Conservation (phyloP, 495 filamentous ascomycete genomes). For the Astrothelium macrocarpum region DNA sequence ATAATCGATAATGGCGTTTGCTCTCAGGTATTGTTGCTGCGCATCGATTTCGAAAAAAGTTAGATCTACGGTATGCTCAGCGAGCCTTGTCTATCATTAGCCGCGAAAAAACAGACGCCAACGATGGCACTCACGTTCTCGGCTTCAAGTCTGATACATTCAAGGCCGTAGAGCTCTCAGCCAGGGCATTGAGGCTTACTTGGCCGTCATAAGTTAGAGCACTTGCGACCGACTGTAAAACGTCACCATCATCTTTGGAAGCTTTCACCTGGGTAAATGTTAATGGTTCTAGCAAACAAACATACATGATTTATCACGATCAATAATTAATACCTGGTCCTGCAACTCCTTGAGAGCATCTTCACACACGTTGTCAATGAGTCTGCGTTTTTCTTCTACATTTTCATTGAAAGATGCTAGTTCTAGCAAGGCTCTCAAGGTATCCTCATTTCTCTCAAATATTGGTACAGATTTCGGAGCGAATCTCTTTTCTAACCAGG, state of each 20-base stretch:
- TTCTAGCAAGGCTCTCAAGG: slow-evolving; percentile 63
- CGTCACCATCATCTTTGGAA: slow-evolving; percentile 12
- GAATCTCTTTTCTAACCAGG: slow-evolving; percentile 66
- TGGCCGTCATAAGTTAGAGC: slow-evolving; percentile 22
- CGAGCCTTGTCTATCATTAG: slow-evolving; percentile 6
- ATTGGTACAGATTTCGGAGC: slow-evolving; percentile 48
- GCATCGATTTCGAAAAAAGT: slow-evolving; percentile 11
- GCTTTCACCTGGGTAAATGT: slow-evolving; percentile 9
- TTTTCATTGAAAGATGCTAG: slow-evolving; percentile 69
- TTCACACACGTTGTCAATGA: slow-evolving; percentile 50
- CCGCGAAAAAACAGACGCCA: too few relatives aligned
- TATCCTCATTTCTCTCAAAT: slow-evolving; percentile 81
- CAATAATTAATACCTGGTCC: slow-evolving; percentile 11
- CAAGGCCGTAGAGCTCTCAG: slow-evolving; percentile 27
- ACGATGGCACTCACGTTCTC: slow-evolving; percentile 11
- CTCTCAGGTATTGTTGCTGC: slow-evolving; percentile 5
- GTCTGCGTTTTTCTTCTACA: slow-evolving; percentile 63
- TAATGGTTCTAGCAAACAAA: not conserved
- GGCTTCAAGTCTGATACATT: slow-evolving; percentile 17
- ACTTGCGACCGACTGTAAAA: slow-evolving; percentile 18
- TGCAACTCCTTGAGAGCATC: slow-evolving; percentile 41
- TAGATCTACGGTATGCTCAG: not conserved
- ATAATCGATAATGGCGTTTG: slow-evolving; percentile 9
- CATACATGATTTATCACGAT: too few relatives aligned
- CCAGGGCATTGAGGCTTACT: slow-evolving; percentile 25